Evolutionary conservation across 257 asterid genomes (phyloP), one percentile per base, ranked within the genome.

Genomic region (Paulownia fortunei): DNA sequence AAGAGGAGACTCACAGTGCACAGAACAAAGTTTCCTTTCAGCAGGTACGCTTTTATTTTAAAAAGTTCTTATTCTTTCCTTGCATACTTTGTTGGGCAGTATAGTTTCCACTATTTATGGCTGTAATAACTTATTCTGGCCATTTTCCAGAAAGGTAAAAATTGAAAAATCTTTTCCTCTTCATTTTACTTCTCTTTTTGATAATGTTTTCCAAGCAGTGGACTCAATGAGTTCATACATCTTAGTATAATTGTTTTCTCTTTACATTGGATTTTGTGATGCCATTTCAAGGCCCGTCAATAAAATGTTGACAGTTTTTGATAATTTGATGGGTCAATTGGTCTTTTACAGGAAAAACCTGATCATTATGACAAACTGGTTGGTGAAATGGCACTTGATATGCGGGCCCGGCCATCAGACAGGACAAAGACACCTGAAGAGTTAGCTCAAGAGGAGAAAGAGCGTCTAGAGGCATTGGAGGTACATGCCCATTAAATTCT

Each of bases 401-500:
- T 85, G 81, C 90, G 98, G 61, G 99, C 97, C 73, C 97, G 93
- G 67, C 96, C 99, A 78, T 90, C 99, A 12, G 93, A 93, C 83
- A 86, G 98, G 74, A 89, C 95, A 66, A 96, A 93, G 88, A 79
- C 97, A 49, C 92, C 96, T 49, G 99, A 95, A 87, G 99, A 96
- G 82, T 79, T 92, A 72, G 99, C 97, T 4, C 97, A 92, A 82
- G 99, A 89, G 80, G 99, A 96, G 91, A 96, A 92, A 88, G 99
- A 92, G 80, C 97, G 88, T 30, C 83, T 96, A 52, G 98, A 96
- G 85, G 27, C 70, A 61, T 82, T 96, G 88, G 99, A 96, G 98
- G 99, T 96, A 86, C 18, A 55, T 60, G 58, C 74, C 58, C 56
- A 47, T 27, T 32, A 47, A 41, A 12, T 68, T 77, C 18, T 68